These are phyloP conservation scores for Lachnellula occidentalis DNA, from an alignment of 2,329 filamentous ascomycete genomes.

Conservation along the genomic window DNA sequence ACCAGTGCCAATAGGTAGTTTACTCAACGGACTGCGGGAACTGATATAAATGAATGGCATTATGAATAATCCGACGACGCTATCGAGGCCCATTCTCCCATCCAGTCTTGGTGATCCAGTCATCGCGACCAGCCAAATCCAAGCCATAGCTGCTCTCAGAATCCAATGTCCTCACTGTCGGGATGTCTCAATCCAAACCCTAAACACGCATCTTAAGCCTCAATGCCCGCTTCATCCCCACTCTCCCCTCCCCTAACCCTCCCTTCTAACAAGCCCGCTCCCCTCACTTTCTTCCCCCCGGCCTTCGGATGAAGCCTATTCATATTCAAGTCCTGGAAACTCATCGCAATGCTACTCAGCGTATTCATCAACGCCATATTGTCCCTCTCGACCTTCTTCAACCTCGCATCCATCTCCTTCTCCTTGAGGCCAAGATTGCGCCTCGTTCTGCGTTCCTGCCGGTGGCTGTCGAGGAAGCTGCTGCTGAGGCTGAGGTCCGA, in stretches of 20 bases:
- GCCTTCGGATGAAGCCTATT: background rate
- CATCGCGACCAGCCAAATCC: no score
- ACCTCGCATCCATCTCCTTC: slow-evolving; percentile 19
- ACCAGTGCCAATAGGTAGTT: no score
- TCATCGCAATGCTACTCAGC: slow-evolving; percentile 17
- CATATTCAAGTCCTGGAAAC: slow-evolving; percentile 16
- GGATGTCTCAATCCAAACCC: background rate
- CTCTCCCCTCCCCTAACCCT: background rate
- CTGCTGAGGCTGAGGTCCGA: background rate
- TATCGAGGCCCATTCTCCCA: no score
- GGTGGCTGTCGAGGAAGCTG: slow-evolving; percentile 2
- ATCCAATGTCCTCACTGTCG: no score
- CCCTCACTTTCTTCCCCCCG: background rate
- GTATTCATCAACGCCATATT: slow-evolving; percentile 20
- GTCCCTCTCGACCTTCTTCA: slow-evolving; percentile 24
- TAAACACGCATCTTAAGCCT: background rate
- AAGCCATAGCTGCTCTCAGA: no score
- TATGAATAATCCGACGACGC: no score
- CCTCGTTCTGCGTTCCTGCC: slow-evolving; percentile 15
- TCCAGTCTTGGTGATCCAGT: no score
- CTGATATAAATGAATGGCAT: no score
- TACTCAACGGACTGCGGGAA: no score
- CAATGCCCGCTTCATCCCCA: background rate
- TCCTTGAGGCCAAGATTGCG: slow-evolving; percentile 11
- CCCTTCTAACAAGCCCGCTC: background rate